These are phyloP conservation scores for Monosporascus ibericus DNA, from an alignment of 2,329 filamentous ascomycete species.

Conservation along the genomic window DNA sequence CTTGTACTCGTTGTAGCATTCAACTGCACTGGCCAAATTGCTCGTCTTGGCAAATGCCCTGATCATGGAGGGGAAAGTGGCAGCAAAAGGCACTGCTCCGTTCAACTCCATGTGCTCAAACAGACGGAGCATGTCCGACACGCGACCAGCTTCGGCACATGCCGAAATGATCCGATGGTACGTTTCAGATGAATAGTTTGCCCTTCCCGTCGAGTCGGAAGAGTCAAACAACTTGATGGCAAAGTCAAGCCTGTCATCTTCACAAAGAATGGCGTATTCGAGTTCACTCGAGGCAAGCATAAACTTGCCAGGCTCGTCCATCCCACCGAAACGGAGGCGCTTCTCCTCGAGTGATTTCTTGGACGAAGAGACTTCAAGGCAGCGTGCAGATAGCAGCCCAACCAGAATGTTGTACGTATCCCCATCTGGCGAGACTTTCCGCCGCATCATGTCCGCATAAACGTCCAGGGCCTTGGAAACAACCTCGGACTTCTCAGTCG, in stretches of 20 bases:
- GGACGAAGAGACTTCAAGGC: constrained; percentile 68
- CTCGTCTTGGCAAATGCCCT: constrained; percentile 79
- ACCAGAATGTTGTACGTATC: constrained; percentile 87
- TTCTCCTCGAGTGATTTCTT: constrained; percentile 74
- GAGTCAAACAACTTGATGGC: constrained; percentile 81
- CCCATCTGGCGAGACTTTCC: constrained; percentile 73
- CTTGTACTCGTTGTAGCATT: constrained; percentile 94
- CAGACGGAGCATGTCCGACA: constrained; percentile 84
- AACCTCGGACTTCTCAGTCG: constrained; percentile 71
- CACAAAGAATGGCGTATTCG: constrained; percentile 76
- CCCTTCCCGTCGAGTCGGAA: constrained; percentile 58
- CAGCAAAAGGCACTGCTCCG: constrained; percentile 67
- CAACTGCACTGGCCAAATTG: constrained; percentile 81
- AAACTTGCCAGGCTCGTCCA: constrained; percentile 64
- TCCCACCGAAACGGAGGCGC: constrained; percentile 67
- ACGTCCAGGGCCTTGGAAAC: constrained; percentile 90
- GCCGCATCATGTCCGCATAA: constrained; percentile 91
- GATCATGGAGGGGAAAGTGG: constrained; percentile 90
- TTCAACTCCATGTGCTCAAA: constrained; percentile 87
- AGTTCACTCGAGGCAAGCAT: constrained; percentile 79
- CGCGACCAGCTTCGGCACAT: constrained; percentile 73
- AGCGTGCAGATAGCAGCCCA: constrained; percentile 71
- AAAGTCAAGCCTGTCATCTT: constrained; percentile 81
- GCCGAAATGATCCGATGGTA: constrained; percentile 83
- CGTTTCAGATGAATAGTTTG: constrained; percentile 70